Evolutionary conservation across 2,329 filamentous ascomycete species (phyloP).

Genomic region (Hysterium pulicare): DNA sequence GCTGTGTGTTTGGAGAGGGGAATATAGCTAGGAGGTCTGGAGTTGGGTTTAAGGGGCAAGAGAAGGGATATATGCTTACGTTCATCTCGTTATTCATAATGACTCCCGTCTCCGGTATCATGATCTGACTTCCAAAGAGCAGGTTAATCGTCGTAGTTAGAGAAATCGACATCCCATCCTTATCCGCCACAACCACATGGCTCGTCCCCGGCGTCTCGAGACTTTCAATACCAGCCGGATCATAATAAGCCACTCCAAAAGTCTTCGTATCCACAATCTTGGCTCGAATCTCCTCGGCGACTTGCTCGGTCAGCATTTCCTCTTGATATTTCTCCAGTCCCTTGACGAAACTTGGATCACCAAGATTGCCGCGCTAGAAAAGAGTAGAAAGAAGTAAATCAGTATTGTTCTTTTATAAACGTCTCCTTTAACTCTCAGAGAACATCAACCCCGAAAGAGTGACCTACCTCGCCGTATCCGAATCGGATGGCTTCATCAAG

Average conservation of each 20-base stretch:
- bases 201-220: constrained; percentile 71
- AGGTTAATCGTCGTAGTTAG: constrained; percentile 87
- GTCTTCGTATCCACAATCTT: constrained; percentile 72
- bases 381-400: not conserved
- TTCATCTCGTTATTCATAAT: constrained; percentile 61
- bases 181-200: constrained; percentile 70
- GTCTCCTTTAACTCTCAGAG: too few relatives aligned
- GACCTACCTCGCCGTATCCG: constrained; percentile 62
- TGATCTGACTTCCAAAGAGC: constrained; percentile 74
- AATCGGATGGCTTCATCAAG: constrained; percentile 88
- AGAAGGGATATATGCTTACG: not conserved
- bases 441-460: too few relatives aligned
- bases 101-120: constrained; percentile 78
- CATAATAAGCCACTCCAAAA: constrained; percentile 69
- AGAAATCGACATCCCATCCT: constrained; percentile 69
- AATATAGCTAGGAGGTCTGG: not conserved
- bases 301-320: constrained; percentile 60
- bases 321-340: constrained; percentile 63
- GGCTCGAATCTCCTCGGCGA: constrained; percentile 57
- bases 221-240: constrained; percentile 63
- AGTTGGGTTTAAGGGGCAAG: constrained; percentile 11
- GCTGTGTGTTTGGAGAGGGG: not conserved
- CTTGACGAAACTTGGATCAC: constrained; percentile 73
- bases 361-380: constrained; percentile 63
- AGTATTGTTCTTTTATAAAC: too few relatives aligned